Evolutionary conservation across 306 rosid species (phyloP).

Genomic region (Cicer arietinum): DNA sequence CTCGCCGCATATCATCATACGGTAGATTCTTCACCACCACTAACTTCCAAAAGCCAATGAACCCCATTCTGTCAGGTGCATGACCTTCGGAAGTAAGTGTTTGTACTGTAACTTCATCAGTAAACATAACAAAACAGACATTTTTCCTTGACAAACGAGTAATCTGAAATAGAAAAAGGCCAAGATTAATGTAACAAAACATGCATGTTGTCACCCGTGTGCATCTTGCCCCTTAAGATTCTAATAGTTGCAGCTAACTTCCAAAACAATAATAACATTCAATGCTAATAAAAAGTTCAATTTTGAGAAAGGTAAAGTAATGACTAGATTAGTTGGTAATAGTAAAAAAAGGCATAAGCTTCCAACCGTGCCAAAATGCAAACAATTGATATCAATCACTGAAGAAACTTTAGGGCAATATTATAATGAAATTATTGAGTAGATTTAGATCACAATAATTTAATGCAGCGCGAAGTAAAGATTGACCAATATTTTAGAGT

Average conservation of each 20-base stretch:
- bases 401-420: conserved; percentile 27
- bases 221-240: background rate
- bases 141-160: conserved; percentile 87
- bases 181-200: conserved; percentile 33
- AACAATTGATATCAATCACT: background rate
- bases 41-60: conserved; percentile 92
- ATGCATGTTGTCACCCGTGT: background rate
- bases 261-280: background rate
- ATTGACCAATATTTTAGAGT: background rate
- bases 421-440: conserved; percentile 1
- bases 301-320: conserved; percentile 29
- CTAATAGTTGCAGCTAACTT: background rate
- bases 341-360: background rate
- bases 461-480: conserved; percentile 23
- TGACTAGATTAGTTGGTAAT: conserved; percentile 23
- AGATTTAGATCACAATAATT: conserved; percentile 18
- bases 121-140: conserved; percentile 94
- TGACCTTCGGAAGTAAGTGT: conserved; percentile 82
- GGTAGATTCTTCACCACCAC: conserved; percentile 89
- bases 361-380: background rate
- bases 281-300: conserved; percentile 7
- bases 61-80: conserved; percentile 79
- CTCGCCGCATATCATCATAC: conserved; percentile 86
- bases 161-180: conserved; percentile 64
- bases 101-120: conserved; percentile 74